Evolutionary conservation across 768 basidiomycete species (phyloP).

Genomic region (Gymnopilus dilepis): DNA sequence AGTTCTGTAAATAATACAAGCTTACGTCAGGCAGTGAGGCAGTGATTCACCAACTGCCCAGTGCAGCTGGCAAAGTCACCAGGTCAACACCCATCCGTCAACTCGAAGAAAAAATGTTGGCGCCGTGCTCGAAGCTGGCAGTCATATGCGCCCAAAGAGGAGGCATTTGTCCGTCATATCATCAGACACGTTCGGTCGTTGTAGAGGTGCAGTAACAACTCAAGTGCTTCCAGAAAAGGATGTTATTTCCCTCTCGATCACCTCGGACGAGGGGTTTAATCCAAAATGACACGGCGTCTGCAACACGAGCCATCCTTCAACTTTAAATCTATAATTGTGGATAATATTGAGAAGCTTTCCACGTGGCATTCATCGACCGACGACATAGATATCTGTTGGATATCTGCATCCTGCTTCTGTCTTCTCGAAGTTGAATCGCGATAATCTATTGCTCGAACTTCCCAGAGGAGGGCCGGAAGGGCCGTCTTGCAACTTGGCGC

Average conservation of each 20-base stretch:
- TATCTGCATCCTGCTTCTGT: not conserved
- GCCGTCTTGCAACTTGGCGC: not conserved
- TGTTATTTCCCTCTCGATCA: conserved; percentile 5
- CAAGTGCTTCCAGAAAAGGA: not conserved
- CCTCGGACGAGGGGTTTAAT: not conserved
- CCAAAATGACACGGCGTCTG: not conserved
- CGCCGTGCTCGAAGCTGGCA: conserved; percentile 3
- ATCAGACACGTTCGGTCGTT: conserved; percentile 4
- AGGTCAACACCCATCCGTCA: conserved; percentile 2
- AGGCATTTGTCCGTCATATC: not conserved
- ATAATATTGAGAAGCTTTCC: conserved; percentile 1
- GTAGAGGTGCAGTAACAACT: not conserved
- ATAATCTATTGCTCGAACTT: not conserved
- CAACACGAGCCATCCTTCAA: not conserved
- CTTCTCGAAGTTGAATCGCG: conserved; percentile 1
- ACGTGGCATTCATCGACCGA: conserved; percentile 1
- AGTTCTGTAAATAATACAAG: not conserved
- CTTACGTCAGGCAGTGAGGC: not conserved
- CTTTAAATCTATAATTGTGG: conserved; percentile 1
- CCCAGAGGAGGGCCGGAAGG: not conserved
- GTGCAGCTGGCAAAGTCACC: conserved; percentile 2
- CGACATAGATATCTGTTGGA: no score
- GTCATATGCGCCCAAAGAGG: not conserved
- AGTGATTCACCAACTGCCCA: not conserved
- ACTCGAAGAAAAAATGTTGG: not conserved